A percentile compares a stretch with the other conserved stretches of the same genome.
These are phyloP conservation scores for Claviceps sp. DNA, from an alignment of 2,329 filamentous ascomycete genomes.

Conservation along the genomic window DNA sequence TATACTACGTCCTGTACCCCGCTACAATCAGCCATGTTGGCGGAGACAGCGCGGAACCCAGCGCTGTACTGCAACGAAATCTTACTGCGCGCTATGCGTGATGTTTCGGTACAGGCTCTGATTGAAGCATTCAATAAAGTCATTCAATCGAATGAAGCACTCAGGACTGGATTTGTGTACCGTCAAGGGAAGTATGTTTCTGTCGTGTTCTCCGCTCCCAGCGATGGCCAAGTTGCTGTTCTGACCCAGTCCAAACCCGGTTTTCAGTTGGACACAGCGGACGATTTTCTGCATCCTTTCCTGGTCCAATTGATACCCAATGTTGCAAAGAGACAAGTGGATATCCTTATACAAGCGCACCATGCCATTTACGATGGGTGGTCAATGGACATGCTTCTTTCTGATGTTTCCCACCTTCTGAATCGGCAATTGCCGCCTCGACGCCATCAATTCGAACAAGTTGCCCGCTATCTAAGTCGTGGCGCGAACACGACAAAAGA, in stretches of 20 bases:
- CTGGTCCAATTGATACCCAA: constrained; percentile 37
- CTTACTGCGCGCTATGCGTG: constrained; percentile 41
- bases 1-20: constrained; percentile 46
- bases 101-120: constrained; percentile 25
- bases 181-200: constrained; percentile 23
- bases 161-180: constrained; percentile 62
- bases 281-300: constrained; percentile 42
- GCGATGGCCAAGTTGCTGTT: constrained; percentile 28
- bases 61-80: constrained; percentile 68
- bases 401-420: constrained; percentile 41
- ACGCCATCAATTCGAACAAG: constrained; percentile 45
- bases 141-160: constrained; percentile 44
- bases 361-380: constrained; percentile 90
- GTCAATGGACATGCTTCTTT: constrained; percentile 64
- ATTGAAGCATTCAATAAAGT: constrained; percentile 35
- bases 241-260: constrained; percentile 21
- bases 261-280: constrained; percentile 25
- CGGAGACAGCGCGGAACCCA: constrained; percentile 49
- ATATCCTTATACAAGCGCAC: constrained; percentile 48
- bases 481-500: constrained; percentile 18
- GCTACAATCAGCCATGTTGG: constrained; percentile 68
- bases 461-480: constrained; percentile 38
- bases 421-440: constrained; percentile 24
- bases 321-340: constrained; percentile 10
- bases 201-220: constrained; percentile 44